A percentile compares a stretch with the other conserved stretches of the same genome.
Evolutionary conservation across 2,329 filamentous ascomycete genomes (phyloP).

Genomic region (Delphinella strobiligena): DNA sequence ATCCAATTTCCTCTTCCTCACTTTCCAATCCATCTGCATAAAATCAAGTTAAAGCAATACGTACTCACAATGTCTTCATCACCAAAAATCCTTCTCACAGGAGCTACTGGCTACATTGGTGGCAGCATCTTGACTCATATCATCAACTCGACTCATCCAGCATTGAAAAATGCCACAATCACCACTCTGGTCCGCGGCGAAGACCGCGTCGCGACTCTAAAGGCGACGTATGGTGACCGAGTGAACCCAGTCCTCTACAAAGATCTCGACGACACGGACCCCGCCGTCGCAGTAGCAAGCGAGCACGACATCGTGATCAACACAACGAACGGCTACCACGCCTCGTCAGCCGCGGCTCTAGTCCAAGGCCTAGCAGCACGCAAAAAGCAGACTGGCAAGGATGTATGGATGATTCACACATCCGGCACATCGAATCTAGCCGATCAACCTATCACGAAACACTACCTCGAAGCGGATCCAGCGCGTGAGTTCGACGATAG

Average conservation of each 20-base stretch:
- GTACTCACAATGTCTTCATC: no score
- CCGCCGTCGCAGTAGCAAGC: slow-evolving; percentile 7
- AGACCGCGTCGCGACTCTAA: slow-evolving; percentile 3
- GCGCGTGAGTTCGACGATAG: slow-evolving; percentile 29
- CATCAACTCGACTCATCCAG: no score
- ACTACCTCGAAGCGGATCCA: slow-evolving; percentile 14
- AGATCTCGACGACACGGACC: slow-evolving; percentile 13
- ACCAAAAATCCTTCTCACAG: no score
- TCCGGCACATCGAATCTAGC: slow-evolving; percentile 34
- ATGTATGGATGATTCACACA: slow-evolving; percentile 31
- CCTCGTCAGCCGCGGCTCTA: slow-evolving; percentile 27
- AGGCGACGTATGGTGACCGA: slow-evolving; percentile 5
- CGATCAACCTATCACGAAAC: slow-evolving; percentile 28
- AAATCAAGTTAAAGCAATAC: no score
- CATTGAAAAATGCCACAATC: no score
- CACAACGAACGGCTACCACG: slow-evolving; percentile 29
- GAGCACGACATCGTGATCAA: slow-evolving; percentile 28
- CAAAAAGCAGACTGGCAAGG: slow-evolving; percentile 21
- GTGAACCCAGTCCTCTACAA: slow-evolving; percentile 10
- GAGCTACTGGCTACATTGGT: no score
- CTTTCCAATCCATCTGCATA: no score
- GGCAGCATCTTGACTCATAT: no score
- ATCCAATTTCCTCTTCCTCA: no score
- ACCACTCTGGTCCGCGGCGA: slow-evolving; percentile 10
- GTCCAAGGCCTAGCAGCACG: slow-evolving; percentile 31